phyloP scores from a whole-genome alignment of 2,329 filamentous ascomycete species.

The Ilyonectria sp. region DNA sequence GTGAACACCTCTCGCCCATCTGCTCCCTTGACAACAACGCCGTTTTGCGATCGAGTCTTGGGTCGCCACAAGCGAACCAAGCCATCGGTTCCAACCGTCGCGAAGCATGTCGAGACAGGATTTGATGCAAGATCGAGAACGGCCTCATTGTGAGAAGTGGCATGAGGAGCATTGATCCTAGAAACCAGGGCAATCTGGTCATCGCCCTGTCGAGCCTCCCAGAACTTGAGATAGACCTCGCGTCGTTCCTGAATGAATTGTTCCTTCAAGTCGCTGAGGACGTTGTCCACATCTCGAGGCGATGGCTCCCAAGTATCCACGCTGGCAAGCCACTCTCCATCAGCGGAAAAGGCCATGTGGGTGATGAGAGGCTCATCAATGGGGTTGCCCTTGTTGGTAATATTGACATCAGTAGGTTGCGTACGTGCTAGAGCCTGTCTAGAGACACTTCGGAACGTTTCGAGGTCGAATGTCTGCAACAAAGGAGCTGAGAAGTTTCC shows the following conservation, averaged over 20 bases:
- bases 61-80: slow-evolving; percentile 87
- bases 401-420: slow-evolving; percentile 85
- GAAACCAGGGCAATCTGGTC: slow-evolving; percentile 82
- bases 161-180: slow-evolving; percentile 87
- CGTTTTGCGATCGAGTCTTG: slow-evolving; percentile 77
- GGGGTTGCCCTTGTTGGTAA: slow-evolving; percentile 78
- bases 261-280: slow-evolving; percentile 54
- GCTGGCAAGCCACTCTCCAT: slow-evolving; percentile 92
- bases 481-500: slow-evolving; percentile 67
- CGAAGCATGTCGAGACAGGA: slow-evolving; percentile 79
- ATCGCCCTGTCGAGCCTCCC: slow-evolving; percentile 75
- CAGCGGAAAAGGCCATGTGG: slow-evolving; percentile 80
- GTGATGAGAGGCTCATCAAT: slow-evolving; percentile 85
- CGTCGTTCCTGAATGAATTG: slow-evolving; percentile 67
- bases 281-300: slow-evolving; percentile 73
- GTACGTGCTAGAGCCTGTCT: slow-evolving; percentile 92
- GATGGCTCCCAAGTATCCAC: slow-evolving; percentile 92
- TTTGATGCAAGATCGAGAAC: slow-evolving; percentile 83
- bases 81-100: slow-evolving; percentile 87
- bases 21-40: slow-evolving; percentile 73
- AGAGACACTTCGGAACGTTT: slow-evolving; percentile 81
- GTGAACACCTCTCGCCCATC: slow-evolving; percentile 74
- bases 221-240: slow-evolving; percentile 93
- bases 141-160: slow-evolving; percentile 66
- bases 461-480: slow-evolving; percentile 91